Conservation (phyloP, 1,139 yeast genomes). For the Saccharomyces hybrid region DNA sequence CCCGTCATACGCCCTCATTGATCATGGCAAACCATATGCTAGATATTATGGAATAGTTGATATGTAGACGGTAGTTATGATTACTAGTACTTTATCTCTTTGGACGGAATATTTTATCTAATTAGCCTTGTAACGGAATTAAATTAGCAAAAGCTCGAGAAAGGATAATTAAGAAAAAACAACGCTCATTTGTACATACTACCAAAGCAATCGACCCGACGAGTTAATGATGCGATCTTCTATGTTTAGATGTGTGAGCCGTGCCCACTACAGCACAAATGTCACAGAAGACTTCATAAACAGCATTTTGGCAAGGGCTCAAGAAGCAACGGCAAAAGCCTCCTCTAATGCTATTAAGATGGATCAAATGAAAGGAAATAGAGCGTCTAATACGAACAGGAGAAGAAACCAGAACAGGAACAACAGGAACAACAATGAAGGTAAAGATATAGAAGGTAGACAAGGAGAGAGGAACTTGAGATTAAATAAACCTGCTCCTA, state of each 20-base stretch:
- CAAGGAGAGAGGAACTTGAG: constrained; percentile 1
- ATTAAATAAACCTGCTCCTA: neutral
- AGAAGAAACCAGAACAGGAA: constrained; percentile 1
- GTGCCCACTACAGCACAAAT: constrained; percentile 14
- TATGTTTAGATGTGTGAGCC: neutral
- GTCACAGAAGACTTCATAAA: constrained; percentile 23
- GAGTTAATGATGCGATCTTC: neutral
- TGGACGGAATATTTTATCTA: neutral
- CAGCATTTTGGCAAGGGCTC: constrained; percentile 19
- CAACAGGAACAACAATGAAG: neutral
- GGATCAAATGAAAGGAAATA: neutral
- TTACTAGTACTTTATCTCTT: neutral
- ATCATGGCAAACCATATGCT: neutral
- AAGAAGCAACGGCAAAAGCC: constrained; percentile 17
- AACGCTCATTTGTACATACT: neutral
- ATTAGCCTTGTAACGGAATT: neutral
- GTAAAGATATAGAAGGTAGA: neutral
- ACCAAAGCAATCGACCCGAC: neutral
- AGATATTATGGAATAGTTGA: neutral
- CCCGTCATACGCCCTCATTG: neutral
- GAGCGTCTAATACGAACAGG: neutral
- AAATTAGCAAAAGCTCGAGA: neutral
- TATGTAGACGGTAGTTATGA: neutral
- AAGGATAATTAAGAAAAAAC: neutral
- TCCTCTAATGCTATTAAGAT: neutral